Evolutionary conservation across 257 asterid species (phyloP).

Genomic region (Solanum bulbocastanum): DNA sequence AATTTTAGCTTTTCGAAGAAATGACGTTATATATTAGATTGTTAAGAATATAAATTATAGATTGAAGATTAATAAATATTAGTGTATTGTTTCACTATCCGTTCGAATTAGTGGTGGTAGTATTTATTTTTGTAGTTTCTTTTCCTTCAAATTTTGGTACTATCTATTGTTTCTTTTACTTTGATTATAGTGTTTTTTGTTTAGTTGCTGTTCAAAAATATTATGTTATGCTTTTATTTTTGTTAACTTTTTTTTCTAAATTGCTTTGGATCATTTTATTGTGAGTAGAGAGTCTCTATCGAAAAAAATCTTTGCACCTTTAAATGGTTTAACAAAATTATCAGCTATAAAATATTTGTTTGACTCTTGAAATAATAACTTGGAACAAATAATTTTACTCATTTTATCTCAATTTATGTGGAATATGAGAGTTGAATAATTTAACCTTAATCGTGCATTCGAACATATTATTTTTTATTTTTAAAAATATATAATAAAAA

Average conservation of each 20-base stretch:
- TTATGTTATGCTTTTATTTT: not conserved
- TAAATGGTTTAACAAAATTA: not conserved
- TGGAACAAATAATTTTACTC: too few species aligned
- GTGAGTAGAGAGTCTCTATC: not conserved
- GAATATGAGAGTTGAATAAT: too few species aligned
- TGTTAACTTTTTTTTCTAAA: not conserved
- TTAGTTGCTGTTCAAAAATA: not conserved
- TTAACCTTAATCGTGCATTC: too few species aligned
- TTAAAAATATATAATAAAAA: too few species aligned
- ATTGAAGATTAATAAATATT: not conserved
- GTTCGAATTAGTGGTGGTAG: not conserved
- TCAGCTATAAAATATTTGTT: not conserved
- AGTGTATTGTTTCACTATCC: accelerated
- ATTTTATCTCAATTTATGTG: not conserved
- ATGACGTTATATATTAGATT: not conserved
- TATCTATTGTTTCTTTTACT: too few species aligned
- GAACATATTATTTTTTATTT: too few species aligned
- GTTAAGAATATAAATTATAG: not conserved
- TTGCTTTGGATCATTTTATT: not conserved
- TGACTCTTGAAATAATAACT: not conserved
- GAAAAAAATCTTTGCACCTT: too few species aligned
- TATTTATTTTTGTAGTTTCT: too few species aligned
- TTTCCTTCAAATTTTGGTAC: too few species aligned
- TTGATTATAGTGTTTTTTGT: too few species aligned
- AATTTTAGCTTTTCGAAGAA: not conserved